phyloP scores from a whole-genome alignment of 805 yeast genomes.

The Gaillardinia entomophila region DNA sequence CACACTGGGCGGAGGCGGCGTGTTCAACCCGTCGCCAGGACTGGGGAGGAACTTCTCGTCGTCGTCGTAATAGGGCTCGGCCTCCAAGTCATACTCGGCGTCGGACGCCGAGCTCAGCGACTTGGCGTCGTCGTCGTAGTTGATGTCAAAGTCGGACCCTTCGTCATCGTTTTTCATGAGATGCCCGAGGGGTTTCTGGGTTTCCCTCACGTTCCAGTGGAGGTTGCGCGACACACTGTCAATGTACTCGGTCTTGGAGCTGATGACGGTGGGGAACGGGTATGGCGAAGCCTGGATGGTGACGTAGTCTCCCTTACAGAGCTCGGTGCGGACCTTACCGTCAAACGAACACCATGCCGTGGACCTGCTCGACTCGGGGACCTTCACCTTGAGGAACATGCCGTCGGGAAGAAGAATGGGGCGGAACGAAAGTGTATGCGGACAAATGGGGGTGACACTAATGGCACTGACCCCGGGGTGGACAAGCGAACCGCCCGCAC shows the following conservation, averaged over 20 bases:
- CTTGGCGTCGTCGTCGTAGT: constrained; percentile 21
- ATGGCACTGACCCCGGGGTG: constrained; percentile 93
- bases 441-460: constrained; percentile 92
- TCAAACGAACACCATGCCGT: constrained; percentile 98
- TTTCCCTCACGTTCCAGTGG: constrained; percentile 91
- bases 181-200: constrained; percentile 75
- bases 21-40: constrained; percentile 23
- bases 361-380: constrained; percentile 71
- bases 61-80: constrained; percentile 11
- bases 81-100: constrained; percentile 5
- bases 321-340: constrained; percentile 82
- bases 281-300: constrained; percentile 79
- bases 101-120: constrained; percentile 10
- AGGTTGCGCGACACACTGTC: constrained; percentile 80
- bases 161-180: constrained; percentile 18
- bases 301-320: constrained; percentile 78
- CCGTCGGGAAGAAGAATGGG: constrained; percentile 92
- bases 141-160: constrained; percentile 27
- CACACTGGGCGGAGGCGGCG: constrained; percentile 19
- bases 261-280: constrained; percentile 89
- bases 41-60: constrained; percentile 23
- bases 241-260: constrained; percentile 69
- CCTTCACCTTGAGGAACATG: constrained; percentile 77
- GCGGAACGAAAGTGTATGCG: constrained; percentile 88
- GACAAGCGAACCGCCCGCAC: constrained; percentile 93